Evolutionary conservation across 257 asterid genomes (phyloP), one percentile per base, ranked within the genome.

Genomic region (Salvia hispanica): DNA sequence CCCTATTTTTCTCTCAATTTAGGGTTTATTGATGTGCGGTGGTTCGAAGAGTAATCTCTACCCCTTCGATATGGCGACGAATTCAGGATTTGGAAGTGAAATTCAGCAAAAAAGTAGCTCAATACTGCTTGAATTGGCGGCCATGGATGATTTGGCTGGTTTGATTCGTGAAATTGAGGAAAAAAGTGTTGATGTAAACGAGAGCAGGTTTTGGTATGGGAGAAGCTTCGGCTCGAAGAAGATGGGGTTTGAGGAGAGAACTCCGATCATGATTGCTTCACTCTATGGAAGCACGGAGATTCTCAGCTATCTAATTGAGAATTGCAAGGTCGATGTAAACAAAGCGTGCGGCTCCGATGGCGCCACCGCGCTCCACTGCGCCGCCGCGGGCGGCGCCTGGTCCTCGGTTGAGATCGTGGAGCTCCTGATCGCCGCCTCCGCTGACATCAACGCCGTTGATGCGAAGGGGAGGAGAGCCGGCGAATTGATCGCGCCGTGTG

Each of bases 291-390:
- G 94, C 78, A 71, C 61, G 31, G 72, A 79, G 72, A 80, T 92
- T 48, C 62, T 89, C 75, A 80, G 75, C 62, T 92, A 87, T 64
- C 71, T 89, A 62, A 39, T 92, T 60, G 79, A 52, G 25, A 71
- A 82, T 8, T 80, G 86, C 0, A 80, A 78, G 61, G 75, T 83
- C 28, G 95, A 91, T 73, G 87, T 88, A 50, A 91, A 86, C 48
- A 55, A 83, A 55, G 84, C 97, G 0, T 81, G 89, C 56, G 95
- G 95, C 48, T 82, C 86, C 0, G 98, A 89, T 71, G 85, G 94
- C 2, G 95, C 86, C 34, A 84, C 98, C 9, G 83, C 96, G 12
- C 95, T 92, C 11, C 98, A 92, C 72, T 92, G 98, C 18, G 96
- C 92, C 6, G 88, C 86, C 0, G 88, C 92, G 0, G 95, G 96